Conservation (phyloP, 2,329 filamentous ascomycete genomes). For the Xylaria sp. region DNA sequence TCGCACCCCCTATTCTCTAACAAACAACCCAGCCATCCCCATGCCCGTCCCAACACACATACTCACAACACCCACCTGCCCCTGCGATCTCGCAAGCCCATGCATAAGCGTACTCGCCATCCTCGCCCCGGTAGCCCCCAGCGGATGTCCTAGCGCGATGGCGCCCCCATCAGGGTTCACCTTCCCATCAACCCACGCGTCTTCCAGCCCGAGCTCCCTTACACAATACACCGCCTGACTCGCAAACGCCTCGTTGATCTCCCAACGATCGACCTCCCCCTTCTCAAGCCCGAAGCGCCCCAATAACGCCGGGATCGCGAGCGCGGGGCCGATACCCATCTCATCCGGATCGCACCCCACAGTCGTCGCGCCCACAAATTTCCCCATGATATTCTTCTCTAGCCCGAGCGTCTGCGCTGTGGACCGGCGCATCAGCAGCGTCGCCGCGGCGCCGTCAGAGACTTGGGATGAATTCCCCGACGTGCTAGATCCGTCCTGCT, state of each 20-base stretch:
- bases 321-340: constrained; percentile 91
- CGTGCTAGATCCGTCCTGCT: constrained; percentile 77
- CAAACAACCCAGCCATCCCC: constrained; percentile 77
- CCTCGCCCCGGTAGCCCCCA: constrained; percentile 87
- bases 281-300: constrained; percentile 71
- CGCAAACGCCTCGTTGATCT: constrained; percentile 88
- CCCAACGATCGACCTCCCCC: constrained; percentile 84
- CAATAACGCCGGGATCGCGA: constrained; percentile 88
- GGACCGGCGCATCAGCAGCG: constrained; percentile 84
- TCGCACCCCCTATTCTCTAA: constrained; percentile 61
- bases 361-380: constrained; percentile 81
- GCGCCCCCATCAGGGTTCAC: constrained; percentile 95
- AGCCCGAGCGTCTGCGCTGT: constrained; percentile 81
- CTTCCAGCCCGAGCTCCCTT: constrained; percentile 73
- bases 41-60: constrained; percentile 92
- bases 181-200: constrained; percentile 70
- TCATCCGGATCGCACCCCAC: constrained; percentile 87
- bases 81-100: constrained; percentile 75
- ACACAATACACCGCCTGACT: constrained; percentile 77
- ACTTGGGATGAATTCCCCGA: constrained; percentile 90
- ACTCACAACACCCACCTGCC: constrained; percentile 84
- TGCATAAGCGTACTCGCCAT: constrained; percentile 78
- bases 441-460: constrained; percentile 86
- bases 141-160: constrained; percentile 91
- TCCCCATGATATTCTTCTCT: constrained; percentile 76